Conservation (phyloP, 805 yeast species). For the Pichia heedii region DNA sequence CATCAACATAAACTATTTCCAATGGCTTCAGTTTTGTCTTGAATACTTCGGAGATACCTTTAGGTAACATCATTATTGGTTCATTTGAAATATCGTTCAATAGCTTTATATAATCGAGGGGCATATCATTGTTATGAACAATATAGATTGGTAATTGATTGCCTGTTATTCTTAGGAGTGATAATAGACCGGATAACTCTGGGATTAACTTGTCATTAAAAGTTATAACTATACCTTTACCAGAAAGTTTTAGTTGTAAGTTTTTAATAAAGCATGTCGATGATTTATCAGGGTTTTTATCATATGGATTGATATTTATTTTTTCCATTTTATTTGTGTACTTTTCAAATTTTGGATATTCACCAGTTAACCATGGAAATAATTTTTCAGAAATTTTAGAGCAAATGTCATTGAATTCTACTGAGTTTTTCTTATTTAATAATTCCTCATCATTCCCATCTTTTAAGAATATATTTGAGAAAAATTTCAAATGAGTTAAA, state of each 20-base stretch:
- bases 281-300: neutral
- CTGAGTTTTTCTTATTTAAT: neutral
- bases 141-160: constrained; percentile 43
- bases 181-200: constrained; percentile 40
- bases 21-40: no score
- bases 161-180: constrained; percentile 40
- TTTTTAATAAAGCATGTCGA: constrained; percentile 21
- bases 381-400: constrained; percentile 15
- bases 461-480: constrained; percentile 18
- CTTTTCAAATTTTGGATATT: constrained; percentile 30
- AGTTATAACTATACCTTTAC: constrained; percentile 48
- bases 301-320: constrained; percentile 7
- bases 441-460: constrained; percentile 1
- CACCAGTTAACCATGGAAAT: constrained; percentile 35
- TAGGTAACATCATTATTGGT: no score
- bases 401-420: constrained; percentile 11
- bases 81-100: constrained; percentile 30
- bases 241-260: constrained; percentile 26
- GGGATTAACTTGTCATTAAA: constrained; percentile 38
- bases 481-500: constrained; percentile 21
- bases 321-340: constrained; percentile 22
- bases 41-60: no score
- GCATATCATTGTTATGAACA: constrained; percentile 32
- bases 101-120: constrained; percentile 24
- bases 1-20: constrained; percentile 20